These are phyloP conservation scores for Mycena galericulata DNA, from an alignment of 768 basidiomycete species.

Conservation along the genomic window DNA sequence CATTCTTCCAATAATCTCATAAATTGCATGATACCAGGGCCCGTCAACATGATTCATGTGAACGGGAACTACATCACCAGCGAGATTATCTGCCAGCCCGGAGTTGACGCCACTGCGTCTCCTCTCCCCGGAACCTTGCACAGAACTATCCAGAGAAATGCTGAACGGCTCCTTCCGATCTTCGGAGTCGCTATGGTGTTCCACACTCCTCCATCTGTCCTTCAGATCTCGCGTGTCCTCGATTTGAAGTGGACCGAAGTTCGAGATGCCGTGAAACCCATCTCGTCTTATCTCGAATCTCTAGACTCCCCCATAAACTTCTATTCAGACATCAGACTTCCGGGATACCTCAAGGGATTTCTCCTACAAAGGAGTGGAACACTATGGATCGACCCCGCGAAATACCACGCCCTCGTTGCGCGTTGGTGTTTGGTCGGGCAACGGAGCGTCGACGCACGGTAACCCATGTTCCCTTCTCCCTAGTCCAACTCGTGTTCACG, in stretches of 20 bases:
- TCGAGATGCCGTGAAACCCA: not conserved
- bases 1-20: too few species aligned
- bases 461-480: not conserved
- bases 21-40: too few species aligned
- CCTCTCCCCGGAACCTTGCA: not conserved
- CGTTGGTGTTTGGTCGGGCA: slow-evolving; percentile 7
- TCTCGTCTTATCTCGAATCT: not conserved
- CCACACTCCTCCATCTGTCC: not conserved
- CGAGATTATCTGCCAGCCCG: too few species aligned
- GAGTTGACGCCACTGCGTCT: too few species aligned
- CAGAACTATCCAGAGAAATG: not conserved
- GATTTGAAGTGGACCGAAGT: slow-evolving; percentile 1
- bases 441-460: not conserved
- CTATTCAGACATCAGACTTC: not conserved
- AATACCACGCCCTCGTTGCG: slow-evolving; percentile 3
- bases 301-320: not conserved
- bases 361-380: not conserved
- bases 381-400: not conserved
- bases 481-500: not conserved
- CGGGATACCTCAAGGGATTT: not conserved
- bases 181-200: slow-evolving; percentile 7
- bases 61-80: too few species aligned
- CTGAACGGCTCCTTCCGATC: not conserved
- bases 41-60: too few species aligned
- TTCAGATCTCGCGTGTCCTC: slow-evolving; percentile 12